Evolutionary conservation across 345 rosid species (phyloP), one percentile per base, ranked within the genome.

Genomic region (Eucalyptus leucophloia): DNA sequence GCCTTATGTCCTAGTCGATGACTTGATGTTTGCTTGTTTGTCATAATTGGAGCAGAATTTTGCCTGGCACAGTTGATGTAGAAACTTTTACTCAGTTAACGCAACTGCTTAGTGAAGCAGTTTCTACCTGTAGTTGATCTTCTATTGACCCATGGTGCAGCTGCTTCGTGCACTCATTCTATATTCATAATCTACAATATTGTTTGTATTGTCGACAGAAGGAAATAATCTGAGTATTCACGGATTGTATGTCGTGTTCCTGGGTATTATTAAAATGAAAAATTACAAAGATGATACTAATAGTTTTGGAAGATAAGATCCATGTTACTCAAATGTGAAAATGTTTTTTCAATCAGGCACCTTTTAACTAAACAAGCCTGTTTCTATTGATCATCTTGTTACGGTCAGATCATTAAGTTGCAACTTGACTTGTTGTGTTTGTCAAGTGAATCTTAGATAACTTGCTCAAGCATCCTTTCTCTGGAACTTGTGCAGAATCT

Each of bases 401-500:
- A 86, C 51, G 1, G 28, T 86, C 60, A 86, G 60, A 49, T 49
- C 58, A 49, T 24, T 50, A 50, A 86, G 87, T 18, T 1, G 37
- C 42, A 49, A 50, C 42, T 49, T 11, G 54, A 54, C 53, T 6
- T 86, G 87, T 49, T 40, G 7, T 51, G 87, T n/a, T 49, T 86
- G 30, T 86, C 87, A n/a, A 86, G 87, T 18, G 40, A 86, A 51
- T 86, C 34, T 86, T 51, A 32, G 28, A 23, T 23, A 21, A 77
- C 30, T 77, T 37, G 30, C 90, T 83, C 49, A 81, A 37, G 49
- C 67, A 51, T 14, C 85, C 65, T 87, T 26, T 88, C 53, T 86
- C 90, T 3, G 82, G n/a, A 53, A 87, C 89, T 51, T 90, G 37
- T 93, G 91, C 94, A 98, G 99, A 95, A 89, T 95, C 97, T 8